Conservation (phyloP, 768 basidiomycete genomes). For the Pleurotus cornucopiae region DNA sequence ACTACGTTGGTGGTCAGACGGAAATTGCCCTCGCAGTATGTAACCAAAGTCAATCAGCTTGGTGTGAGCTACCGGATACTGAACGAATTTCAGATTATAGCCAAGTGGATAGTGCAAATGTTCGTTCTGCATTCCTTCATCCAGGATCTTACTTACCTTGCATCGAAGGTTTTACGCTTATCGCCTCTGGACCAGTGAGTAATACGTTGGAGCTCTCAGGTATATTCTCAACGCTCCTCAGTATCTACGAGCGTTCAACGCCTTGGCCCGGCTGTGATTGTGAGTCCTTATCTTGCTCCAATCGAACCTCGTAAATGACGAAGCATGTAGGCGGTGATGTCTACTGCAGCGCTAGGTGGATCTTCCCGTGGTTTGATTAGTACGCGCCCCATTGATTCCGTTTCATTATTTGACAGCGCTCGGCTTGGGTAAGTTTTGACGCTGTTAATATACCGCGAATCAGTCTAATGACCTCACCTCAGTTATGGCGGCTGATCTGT, state of each 20-base stretch:
- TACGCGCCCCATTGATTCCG: neutral
- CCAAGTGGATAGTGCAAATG: conserved; percentile 19
- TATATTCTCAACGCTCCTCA: too few species aligned
- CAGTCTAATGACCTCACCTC: neutral
- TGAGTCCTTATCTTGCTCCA: too few species aligned
- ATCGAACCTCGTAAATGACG: too few species aligned
- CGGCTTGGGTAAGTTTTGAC: conserved; percentile 11
- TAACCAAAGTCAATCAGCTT: neutral
- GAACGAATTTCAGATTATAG: conserved; percentile 12
- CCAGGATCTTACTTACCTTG: neutral
- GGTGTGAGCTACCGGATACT: neutral
- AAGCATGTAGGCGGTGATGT: conserved; percentile 11
- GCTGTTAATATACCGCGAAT: neutral
- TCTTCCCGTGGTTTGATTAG: neutral
- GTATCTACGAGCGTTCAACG: too few species aligned
- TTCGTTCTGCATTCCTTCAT: conserved; percentile 7
- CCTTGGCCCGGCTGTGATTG: too few species aligned
- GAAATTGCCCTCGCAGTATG: conserved; percentile 16
- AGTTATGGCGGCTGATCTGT: conserved; percentile 14
- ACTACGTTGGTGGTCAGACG: conserved; percentile 8
- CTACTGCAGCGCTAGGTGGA: conserved; percentile 15
- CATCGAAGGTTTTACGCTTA: conserved; percentile 14
- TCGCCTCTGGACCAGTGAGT: conserved; percentile 16
- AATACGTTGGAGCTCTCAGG: too few species aligned
- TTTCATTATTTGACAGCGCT: conserved; percentile 11